Evolutionary conservation across 192 early-diverging fungal species (phyloP), one percentile per base, ranked within the genome.

Genomic region (Podila minutissima): DNA sequence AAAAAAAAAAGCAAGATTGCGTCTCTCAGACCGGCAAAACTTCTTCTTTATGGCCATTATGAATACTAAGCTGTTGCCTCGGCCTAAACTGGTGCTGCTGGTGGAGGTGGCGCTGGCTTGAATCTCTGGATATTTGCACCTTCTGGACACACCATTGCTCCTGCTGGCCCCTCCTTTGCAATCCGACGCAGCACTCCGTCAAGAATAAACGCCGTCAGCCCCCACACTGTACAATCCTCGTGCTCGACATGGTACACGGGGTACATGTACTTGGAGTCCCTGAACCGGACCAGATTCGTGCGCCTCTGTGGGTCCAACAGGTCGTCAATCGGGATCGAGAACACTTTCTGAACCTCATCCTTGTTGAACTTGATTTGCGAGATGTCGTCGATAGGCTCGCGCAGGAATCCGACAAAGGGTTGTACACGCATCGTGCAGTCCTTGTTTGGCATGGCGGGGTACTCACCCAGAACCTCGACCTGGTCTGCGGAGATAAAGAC

Each of bases 171-270:
- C 8, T 59, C 48, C 24, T 49, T 72, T 19, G 38, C 37, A 2
- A 81, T 73, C 32, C 71, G 72, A n/a, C 77, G 62, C 55, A 81
- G 51, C 33, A 78, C 84, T 71, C 86, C 88, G 33, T 93, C 77
- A 59, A 97, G 69, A 31, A 97, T 88, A 83, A 92, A 95, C 5
- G 91, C 93, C 7, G 96, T 97, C 74, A 97, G 70, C 4, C 94
- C 94, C 94, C 92, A 95, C n/a, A 81, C 71, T 0, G 65, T 67
- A 38, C 77, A 81, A 2, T 22, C 73, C 3, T 91, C 88, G 37
- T 86, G 86, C 19, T 74, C 67, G 75, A 86, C 48, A 61, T 66
- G 84, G 92, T 12, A 78, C 4, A 86, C 86, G 1, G 93, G 90
- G 26, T 94, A 89, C 46, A 83, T 55, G 29, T 90, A 66, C 2